Evolutionary conservation across 176 grass and related monocot species (phyloP).

Genomic region (Oryza officinalis): DNA sequence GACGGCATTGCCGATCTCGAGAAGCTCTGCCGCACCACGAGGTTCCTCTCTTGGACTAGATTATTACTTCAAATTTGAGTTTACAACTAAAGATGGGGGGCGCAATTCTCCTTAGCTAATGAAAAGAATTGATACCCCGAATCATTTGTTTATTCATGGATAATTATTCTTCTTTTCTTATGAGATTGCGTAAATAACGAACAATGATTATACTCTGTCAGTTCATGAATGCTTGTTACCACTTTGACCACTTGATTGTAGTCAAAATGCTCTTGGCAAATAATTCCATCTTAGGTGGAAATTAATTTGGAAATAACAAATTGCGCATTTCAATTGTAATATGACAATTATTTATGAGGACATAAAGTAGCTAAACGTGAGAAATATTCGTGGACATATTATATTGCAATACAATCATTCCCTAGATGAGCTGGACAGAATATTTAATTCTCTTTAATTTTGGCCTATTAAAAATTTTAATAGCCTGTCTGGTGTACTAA

Average conservation of each 20-base stretch:
- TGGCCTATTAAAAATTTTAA: background rate
- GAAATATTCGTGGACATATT: background rate
- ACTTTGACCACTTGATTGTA: background rate
- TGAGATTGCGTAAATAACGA: background rate
- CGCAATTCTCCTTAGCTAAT: background rate
- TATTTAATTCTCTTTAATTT: constrained; percentile 18
- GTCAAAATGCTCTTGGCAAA: background rate
- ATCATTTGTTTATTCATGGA: background rate
- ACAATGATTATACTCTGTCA: background rate
- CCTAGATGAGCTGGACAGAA: background rate
- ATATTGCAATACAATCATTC: background rate
- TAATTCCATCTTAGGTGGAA: background rate
- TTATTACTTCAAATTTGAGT: background rate
- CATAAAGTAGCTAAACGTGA: background rate
- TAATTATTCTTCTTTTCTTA: background rate
- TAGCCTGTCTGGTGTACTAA: constrained; percentile 11
- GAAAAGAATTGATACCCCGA: background rate
- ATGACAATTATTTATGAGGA: background rate
- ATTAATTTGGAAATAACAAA: background rate
- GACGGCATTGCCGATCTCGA: constrained; percentile 72
- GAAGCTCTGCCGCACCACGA: constrained; percentile 87
- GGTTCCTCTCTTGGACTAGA: constrained; percentile 25
- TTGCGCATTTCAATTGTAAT: background rate
- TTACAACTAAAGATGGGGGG: background rate
- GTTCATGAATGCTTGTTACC: background rate